Conservation (phyloP, 2,329 filamentous ascomycete species). For the Fusarium praegraminearum region DNA sequence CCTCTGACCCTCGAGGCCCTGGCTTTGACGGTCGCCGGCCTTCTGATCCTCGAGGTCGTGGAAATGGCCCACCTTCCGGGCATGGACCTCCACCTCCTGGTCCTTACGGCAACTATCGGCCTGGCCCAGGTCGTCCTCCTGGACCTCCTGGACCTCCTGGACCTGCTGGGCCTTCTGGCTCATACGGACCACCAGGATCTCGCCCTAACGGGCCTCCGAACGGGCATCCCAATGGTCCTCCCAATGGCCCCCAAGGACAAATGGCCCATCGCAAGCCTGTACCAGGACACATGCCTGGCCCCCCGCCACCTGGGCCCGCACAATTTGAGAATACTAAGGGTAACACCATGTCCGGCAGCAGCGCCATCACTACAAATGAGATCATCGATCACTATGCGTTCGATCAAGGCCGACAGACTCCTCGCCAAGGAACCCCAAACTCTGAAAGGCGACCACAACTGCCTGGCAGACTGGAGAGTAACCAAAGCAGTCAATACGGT, state of each 20-base stretch:
- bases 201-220: slow-evolving; percentile 43
- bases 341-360: slow-evolving; percentile 45
- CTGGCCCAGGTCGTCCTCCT: slow-evolving; percentile 40
- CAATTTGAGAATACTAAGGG: slow-evolving; percentile 41
- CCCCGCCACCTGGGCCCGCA: slow-evolving; percentile 25
- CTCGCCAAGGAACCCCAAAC: slow-evolving; percentile 31
- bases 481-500: slow-evolving; percentile 66
- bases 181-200: slow-evolving; percentile 44
- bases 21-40: slow-evolving; percentile 38
- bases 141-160: slow-evolving; percentile 45
- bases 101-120: slow-evolving; percentile 39
- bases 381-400: slow-evolving; percentile 56
- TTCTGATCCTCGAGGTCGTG: slow-evolving; percentile 33
- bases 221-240: slow-evolving; percentile 28
- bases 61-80: slow-evolving; percentile 39
- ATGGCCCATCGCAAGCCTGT: slow-evolving; percentile 49
- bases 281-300: slow-evolving; percentile 34
- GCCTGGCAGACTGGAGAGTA: slow-evolving; percentile 47
- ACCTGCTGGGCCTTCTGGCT: slow-evolving; percentile 29
- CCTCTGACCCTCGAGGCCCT: slow-evolving; percentile 38
- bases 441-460: slow-evolving; percentile 44
- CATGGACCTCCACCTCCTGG: slow-evolving; percentile 39
- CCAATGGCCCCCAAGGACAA: slow-evolving; percentile 38
- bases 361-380: slow-evolving; percentile 52
- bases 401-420: slow-evolving; percentile 45